Conservation (phyloP, 345 rosid genomes). For the Eutrema heterophyllum region DNA sequence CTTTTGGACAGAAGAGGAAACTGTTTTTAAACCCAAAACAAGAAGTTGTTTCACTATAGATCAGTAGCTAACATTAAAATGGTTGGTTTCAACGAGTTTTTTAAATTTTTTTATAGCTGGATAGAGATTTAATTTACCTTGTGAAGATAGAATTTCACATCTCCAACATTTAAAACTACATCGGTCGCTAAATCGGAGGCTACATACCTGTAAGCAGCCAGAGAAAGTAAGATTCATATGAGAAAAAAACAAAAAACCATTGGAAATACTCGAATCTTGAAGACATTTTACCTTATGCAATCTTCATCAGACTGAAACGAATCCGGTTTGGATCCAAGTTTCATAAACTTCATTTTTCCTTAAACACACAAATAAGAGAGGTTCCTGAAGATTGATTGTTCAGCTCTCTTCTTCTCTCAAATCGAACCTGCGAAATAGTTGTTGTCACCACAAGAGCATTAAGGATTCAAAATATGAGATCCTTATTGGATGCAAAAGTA, state of each 20-base stretch:
- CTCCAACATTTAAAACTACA: constrained; percentile 46
- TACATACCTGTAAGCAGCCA: constrained; percentile 42
- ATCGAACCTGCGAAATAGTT: background rate
- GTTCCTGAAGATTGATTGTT: background rate
- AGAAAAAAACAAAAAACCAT: background rate
- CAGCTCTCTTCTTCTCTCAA: constrained; percentile 3
- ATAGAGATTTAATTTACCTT: constrained; percentile 39
- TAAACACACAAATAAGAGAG: background rate
- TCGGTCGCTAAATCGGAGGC: constrained; percentile 67
- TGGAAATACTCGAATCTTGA: background rate
- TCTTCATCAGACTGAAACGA: constrained; percentile 62
- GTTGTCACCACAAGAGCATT: background rate
- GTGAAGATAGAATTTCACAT: constrained; percentile 59
- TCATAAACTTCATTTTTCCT: constrained; percentile 77
- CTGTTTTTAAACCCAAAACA: constrained; percentile 30
- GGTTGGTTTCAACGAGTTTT: background rate
- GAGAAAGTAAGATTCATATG: background rate
- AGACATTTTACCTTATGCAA: constrained; percentile 42
- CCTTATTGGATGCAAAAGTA: constrained; percentile 32
- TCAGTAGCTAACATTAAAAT: background rate
- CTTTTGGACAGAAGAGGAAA: constrained; percentile 74
- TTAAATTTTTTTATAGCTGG: background rate
- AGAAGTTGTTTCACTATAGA: background rate
- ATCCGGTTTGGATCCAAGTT: constrained; percentile 91
- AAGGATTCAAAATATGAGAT: constrained; percentile 21